Evolutionary conservation across 306 rosid species (phyloP), one percentile per base, ranked within the genome.

Genomic region (Prosopis cineraria): DNA sequence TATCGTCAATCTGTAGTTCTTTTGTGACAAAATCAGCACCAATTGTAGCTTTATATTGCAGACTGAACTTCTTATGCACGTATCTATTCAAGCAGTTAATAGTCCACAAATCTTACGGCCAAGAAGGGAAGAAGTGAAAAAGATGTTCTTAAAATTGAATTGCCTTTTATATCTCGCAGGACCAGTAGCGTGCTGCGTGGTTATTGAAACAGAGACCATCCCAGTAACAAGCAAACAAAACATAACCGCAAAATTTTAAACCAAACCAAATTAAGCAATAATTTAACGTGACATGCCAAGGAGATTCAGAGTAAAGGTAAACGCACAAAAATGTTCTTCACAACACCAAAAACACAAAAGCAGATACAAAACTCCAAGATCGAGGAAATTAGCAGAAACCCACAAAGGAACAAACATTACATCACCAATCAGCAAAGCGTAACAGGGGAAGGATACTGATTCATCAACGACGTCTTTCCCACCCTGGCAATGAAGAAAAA

Each of bases 1-100:
- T 85, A 90, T 93, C 98, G 24, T 91, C 97, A 40, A 93, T 93
- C 76, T 91, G 97, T 74, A 93, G 96, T 78, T 93, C 98, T 78
- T 93, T 93, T 3, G 98, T 93, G 79, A 93, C 96, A 81, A 93
- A 93, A 80, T 93, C 98, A 25, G 98, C 98, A 73, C 98, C 98
- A 47, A 93, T 93, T 41, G 98, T 93, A 76, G 98, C 98, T 76
- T 93, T 93, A 84, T 93, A 93, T 87, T 93, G 98, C 89, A 88
- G 98, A 83, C 93, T 93, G 65, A 91, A 93, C 91, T 83, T 93
- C 86, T 91, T 90, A 43, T 91, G 98, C 64, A 93, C 98, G 67
- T 93, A 93, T 91, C 98, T 93, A 80, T 34, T 50, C 20, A 48
- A 73, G 25, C 27, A 83, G 81, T 84, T 82, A 83, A 89, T 6